Base-by-base conservation (phyloP, 2,329 filamentous ascomycete genomes). In the Nigrospora sphaerica region DNA sequence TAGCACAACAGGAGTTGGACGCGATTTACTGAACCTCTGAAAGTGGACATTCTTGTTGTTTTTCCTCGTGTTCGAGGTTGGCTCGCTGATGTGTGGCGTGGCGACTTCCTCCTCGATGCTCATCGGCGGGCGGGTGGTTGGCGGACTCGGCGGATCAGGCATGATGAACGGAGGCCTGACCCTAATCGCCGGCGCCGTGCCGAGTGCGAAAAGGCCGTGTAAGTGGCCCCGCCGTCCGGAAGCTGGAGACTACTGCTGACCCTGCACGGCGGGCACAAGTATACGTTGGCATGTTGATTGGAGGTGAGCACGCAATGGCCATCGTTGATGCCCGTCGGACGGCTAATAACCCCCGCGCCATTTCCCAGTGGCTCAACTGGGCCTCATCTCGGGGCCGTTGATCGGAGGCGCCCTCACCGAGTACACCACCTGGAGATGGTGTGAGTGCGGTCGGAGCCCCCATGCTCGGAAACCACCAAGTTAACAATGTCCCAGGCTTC, bases 21-120 rank as follows among this genome's bases (percentile, higher is more conserved):
- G 11, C 32, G 41, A 44, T 66, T 72, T 16, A 10, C 23, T 28
- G 23, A 28, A 32, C 9, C 12, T 17, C 3, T 10, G 11, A 33
- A 33, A 65, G 63, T 63, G 59, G 54, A 55, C 61, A 0, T 71
- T 65, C 38, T 44, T 66, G 11, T 32, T 42, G 45, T 67, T 72
- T n/a, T 61, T 80, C 17, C 49, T 59, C 32, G 45, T 77, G 32
- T 81, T 81, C 46, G 75, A 79, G 52, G 28, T 78, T 1, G 78
- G 78, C 1, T 76, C 72, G 0, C 51, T 74, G 1, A 57, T 81
- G 11, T 80, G 76, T 47, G 77, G 62, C 46, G 47, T 66, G 46
- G 72, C 77, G 0, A 61, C 52, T 0, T 71, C 63, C 11, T 74
- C 72, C 0, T 52, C 60, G 0, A 73, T 73, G 64, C 65, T 81